Evolutionary conservation across 768 basidiomycete species (phyloP).

Genomic region (Kwoniella botswanensis): DNA sequence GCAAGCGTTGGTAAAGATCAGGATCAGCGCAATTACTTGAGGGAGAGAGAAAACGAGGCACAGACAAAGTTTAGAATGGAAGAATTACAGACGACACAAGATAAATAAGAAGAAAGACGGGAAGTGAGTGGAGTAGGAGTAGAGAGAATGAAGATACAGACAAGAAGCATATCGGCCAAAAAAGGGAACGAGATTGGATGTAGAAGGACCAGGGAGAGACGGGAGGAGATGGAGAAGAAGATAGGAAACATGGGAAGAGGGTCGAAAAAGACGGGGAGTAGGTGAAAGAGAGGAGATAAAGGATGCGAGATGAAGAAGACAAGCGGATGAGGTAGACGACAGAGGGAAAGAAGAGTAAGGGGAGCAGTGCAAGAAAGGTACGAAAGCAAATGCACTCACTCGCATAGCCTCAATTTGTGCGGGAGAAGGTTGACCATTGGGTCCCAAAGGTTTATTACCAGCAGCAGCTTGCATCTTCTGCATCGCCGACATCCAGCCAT

Average conservation of each 20-base stretch:
- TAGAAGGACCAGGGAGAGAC: no score
- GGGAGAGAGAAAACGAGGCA: background rate
- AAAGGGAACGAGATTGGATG: no score
- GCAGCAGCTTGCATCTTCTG: constrained; percentile 90
- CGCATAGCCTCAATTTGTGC: constrained; percentile 95
- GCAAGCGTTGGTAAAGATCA: background rate
- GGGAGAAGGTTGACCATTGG: constrained; percentile 86
- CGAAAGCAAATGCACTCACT: constrained; percentile 61
- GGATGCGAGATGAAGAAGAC: background rate
- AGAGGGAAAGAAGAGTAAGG: background rate
- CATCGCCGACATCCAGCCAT: constrained; percentile 87
- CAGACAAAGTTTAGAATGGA: no score
- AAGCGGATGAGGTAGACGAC: background rate
- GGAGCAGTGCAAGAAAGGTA: background rate
- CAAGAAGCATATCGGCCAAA: no score
- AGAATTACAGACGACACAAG: no score
- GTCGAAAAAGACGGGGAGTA: background rate
- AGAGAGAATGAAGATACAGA: no score
- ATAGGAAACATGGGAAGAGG: no score
- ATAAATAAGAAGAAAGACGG: no score
- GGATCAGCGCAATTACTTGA: background rate
- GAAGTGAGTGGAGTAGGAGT: no score
- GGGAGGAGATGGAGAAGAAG: no score
- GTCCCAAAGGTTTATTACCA: constrained; percentile 83
- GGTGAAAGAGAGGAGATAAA: background rate